These are phyloP conservation scores for Cercospora zeina DNA, from an alignment of 2,329 filamentous ascomycete species.

Conservation along the genomic window DNA sequence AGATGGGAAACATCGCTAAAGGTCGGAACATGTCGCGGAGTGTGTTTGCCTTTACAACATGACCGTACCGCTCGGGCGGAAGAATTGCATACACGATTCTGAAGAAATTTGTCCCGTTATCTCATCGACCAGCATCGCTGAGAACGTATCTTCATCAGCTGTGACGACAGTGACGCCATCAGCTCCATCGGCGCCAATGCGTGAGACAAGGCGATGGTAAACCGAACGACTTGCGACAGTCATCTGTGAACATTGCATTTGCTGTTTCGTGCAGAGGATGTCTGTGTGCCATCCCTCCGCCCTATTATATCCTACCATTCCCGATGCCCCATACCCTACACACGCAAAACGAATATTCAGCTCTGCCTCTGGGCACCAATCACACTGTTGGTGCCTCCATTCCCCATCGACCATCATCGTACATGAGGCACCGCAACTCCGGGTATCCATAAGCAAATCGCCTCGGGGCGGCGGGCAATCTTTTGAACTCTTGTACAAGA, in stretches of 20 bases:
- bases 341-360: neutral
- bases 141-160: neutral
- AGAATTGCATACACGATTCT: neutral
- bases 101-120: neutral
- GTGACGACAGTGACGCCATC: conserved; percentile 2
- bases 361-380: neutral
- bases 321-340: neutral
- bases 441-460: neutral
- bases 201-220: neutral
- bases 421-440: neutral
- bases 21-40: neutral
- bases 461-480: neutral
- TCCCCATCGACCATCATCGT: neutral
- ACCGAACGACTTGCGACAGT: neutral
- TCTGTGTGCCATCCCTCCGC: neutral
- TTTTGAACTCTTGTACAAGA: neutral
- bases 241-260: neutral
- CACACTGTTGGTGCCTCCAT: neutral
- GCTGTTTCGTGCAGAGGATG: neutral
- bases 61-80: neutral
- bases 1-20: neutral
- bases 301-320: neutral
- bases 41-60: neutral
- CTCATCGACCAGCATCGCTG: neutral
- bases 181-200: neutral